Percentiles rank a stretch among this genome's conserved stretches.
Evolutionary conservation across 2,329 filamentous ascomycete genomes (phyloP).

Genomic region (Sclerotinia borealis): DNA sequence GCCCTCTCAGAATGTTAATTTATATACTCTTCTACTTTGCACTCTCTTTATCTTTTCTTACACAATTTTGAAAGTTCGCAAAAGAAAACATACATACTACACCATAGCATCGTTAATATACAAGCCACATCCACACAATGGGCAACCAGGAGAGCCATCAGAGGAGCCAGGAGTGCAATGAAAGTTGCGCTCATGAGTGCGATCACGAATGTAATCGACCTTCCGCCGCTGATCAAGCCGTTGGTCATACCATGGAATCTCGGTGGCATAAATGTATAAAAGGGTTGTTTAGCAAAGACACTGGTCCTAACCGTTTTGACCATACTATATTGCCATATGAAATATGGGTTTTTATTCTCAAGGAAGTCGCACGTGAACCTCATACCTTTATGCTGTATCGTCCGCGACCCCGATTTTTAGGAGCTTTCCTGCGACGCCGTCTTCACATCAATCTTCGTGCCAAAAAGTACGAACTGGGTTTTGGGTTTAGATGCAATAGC

Average conservation of each 20-base stretch:
- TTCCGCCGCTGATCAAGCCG: background rate
- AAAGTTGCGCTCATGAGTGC: background rate
- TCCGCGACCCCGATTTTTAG: rapidly evolving
- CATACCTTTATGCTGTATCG: background rate
- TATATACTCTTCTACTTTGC: background rate
- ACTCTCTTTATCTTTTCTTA: background rate
- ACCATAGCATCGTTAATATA: background rate
- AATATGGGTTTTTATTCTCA: background rate
- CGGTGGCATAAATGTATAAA: background rate
- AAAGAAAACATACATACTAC: background rate
- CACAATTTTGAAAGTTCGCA: background rate
- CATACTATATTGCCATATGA: background rate
- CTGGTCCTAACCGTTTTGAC: too few relatives aligned
- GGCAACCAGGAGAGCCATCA: background rate
- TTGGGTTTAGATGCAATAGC: background rate
- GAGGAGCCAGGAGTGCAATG: too few relatives aligned
- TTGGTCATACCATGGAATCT: background rate
- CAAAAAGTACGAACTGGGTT: too few relatives aligned
- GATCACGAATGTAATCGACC: background rate
- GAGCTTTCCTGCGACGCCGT: background rate
- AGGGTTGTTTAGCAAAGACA: background rate
- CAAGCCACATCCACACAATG: background rate
- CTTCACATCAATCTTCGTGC: background rate
- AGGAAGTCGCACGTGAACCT: background rate
- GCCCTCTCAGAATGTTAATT: background rate